Percentiles rank a stretch among this genome's conserved stretches.
These are phyloP conservation scores for Amylocarpus encephaloides DNA, from an alignment of 2,329 filamentous ascomycete species.

Conservation along the genomic window DNA sequence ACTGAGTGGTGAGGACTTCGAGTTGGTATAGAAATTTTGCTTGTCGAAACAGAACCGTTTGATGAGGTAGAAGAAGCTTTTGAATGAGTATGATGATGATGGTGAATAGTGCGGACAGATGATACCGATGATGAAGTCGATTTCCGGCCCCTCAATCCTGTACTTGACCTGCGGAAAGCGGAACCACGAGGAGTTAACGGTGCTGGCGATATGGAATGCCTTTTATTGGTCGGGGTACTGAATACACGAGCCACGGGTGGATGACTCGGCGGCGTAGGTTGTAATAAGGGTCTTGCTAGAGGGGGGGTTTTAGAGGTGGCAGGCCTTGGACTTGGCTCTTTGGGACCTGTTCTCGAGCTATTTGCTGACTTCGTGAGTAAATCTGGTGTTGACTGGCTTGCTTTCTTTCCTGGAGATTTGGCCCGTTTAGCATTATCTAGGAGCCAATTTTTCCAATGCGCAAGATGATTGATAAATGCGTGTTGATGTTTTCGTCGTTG, in stretches of 20 bases:
- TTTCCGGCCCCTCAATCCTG: conserved; percentile 81
- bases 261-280: conserved; percentile 29
- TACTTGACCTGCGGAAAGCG: conserved; percentile 75
- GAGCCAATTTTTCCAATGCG: conserved; percentile 66
- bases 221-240: conserved; percentile 48
- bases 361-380: conserved; percentile 44
- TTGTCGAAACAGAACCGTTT: conserved; percentile 64
- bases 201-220: conserved; percentile 78
- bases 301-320: conserved; percentile 44
- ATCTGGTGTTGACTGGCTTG: conserved; percentile 48
- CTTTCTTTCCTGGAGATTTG: conserved; percentile 44
- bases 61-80: conserved; percentile 93
- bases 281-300: conserved; percentile 32
- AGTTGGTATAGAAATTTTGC: conserved; percentile 57
- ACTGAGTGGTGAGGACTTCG: conserved; percentile 84
- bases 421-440: conserved; percentile 60
- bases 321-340: conserved; percentile 52
- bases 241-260: conserved; percentile 32
- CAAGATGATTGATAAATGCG: conserved; percentile 60
- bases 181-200: conserved; percentile 77
- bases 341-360: conserved; percentile 38
- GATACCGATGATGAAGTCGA: conserved; percentile 95
- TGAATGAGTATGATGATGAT: conserved; percentile 79
- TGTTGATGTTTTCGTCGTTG: conserved; percentile 51
- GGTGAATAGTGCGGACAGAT: conserved; percentile 84